Conservation (phyloP, 192 early-diverging fungal species). For the Physocladia obscura region DNA sequence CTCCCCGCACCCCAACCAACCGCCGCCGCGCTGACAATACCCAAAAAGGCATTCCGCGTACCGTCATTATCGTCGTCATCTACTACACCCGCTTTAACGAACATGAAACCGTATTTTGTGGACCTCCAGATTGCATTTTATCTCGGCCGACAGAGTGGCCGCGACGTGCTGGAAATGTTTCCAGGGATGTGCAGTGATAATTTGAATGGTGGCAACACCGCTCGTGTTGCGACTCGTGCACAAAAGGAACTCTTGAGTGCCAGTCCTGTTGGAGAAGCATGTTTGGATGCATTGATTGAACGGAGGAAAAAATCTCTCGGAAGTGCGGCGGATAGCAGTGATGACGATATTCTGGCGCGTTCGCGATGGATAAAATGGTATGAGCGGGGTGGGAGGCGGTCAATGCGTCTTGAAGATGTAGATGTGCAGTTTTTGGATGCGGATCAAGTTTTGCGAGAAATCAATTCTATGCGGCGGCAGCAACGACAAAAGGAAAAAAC, state of each 20-base stretch:
- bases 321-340: background rate
- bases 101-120: conserved; percentile 11
- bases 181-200: too few relatives aligned
- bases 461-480: conserved; percentile 2
- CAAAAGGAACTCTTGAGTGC: conserved; percentile 44
- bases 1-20: conserved; percentile 16
- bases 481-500: background rate
- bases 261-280: conserved; percentile 29
- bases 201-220: too few relatives aligned
- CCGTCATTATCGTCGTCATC: background rate
- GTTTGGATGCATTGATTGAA: conserved; percentile 14
- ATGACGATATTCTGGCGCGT: conserved; percentile 20
- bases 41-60: conserved; percentile 9
- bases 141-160: conserved; percentile 39
- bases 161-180: conserved; percentile 41
- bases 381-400: conserved; percentile 10
- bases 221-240: conserved; percentile 41
- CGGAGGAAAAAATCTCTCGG: background rate
- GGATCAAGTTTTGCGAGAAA: conserved; percentile 30
- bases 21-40: conserved; percentile 4
- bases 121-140: conserved; percentile 53
- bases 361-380: conserved; percentile 31
- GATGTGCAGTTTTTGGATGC: conserved; percentile 40
- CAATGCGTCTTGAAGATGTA: conserved; percentile 30
- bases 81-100: background rate